Percentiles rank a stretch among this genome's conserved stretches.
phyloP scores from a whole-genome alignment of 2,329 filamentous ascomycete species.

The Pestalotiopsis sp. region DNA sequence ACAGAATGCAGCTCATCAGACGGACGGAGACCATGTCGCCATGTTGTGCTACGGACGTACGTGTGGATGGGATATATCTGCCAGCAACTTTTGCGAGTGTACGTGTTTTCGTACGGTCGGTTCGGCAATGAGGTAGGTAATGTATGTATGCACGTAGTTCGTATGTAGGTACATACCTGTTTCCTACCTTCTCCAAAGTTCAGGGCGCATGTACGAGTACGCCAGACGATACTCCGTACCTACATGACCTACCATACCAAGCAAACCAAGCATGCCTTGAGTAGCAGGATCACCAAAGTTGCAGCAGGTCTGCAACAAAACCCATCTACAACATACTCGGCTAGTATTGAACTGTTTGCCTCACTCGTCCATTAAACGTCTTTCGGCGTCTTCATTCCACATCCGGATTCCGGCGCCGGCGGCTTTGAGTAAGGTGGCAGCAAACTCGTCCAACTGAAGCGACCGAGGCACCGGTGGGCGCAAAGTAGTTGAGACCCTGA shows the following conservation, averaged over 20 bases:
- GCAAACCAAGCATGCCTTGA: background rate
- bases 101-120: no score
- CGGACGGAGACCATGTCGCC: background rate
- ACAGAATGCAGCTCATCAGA: background rate
- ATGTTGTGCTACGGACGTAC: constrained; percentile 1
- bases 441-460: constrained; percentile 1
- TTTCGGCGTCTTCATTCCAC: background rate
- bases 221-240: background rate
- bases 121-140: no score
- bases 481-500: background rate
- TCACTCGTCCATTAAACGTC: background rate
- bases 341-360: background rate
- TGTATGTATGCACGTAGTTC: no score
- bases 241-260: background rate
- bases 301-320: background rate
- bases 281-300: background rate
- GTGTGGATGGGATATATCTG: background rate
- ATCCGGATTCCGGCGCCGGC: background rate
- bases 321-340: background rate
- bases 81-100: background rate
- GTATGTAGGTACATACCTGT: background rate
- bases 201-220: background rate
- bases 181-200: background rate
- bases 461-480: background rate
- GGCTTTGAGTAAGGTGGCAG: constrained; percentile 1